Base-by-base conservation (phyloP, 495 filamentous ascomycete genomes). In the Lichina pygmaea region DNA sequence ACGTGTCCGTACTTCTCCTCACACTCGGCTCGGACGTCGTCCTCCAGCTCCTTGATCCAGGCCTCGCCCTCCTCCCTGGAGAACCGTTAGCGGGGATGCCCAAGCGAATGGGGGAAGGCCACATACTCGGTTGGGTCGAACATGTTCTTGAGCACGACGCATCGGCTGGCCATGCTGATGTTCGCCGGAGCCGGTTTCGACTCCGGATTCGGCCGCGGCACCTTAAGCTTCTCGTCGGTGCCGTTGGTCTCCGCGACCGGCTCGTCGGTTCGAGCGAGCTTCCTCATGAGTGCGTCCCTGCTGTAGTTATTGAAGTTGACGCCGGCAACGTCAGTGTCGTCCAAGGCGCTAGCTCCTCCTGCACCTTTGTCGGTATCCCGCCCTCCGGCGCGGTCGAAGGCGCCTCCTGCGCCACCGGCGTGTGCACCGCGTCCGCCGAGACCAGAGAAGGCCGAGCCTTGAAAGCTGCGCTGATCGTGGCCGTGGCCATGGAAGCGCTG, bases 291-390 rank as follows among this genome's bases (percentile, higher is more conserved):
- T 53, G 84, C 78, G 64, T 94, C 85, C 62, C 91, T 79, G 69
- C 79, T 86, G 65, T 91, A 93, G 58, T 94, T 95, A 71, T 83
- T 93, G 77, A 94, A 94, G 61, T 94, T 95, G 58, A 95, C 85
- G 57, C 91, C 91, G 33, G 81, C 82, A 58, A 99, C 85, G 62
- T 99, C 91, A 48, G 86, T 92, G 57, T 99, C 91, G 62, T 99
- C 91, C 45, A 99, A 66, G 53, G 89, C 89, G 64, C 86, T 94
- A 40, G 91, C 91, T 51, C 81, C 80, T 46, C 84, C 80, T 49
- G 80, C 73, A 51, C 72, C 70, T 64, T 93, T 93, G 52, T 94
- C 83, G 58, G 74, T 78, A 50, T 93, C 89, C 43, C 85, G 75
- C 53, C 81, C 85, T 46, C 81, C 81, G 50, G 86, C 82, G 52